Conservation (phyloP, 1,284 basidiomycete genomes). For the Tilletia caries region DNA sequence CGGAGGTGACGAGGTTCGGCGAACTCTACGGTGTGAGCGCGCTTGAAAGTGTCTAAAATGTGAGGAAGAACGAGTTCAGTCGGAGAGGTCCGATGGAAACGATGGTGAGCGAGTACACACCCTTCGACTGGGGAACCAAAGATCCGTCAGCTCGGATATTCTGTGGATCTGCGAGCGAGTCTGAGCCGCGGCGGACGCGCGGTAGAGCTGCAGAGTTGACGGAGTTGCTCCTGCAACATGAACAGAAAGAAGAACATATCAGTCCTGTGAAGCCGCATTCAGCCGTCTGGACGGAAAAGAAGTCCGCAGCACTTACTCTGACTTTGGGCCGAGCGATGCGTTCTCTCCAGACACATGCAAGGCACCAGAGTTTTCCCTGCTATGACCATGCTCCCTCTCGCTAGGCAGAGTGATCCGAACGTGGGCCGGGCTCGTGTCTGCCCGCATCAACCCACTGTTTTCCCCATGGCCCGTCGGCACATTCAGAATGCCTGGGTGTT, state of each 20-base stretch:
- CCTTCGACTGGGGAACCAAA: no score
- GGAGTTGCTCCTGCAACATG: conserved; percentile 2
- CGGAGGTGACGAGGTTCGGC: conserved; percentile 51
- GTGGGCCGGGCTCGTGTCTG: not conserved
- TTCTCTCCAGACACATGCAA: not conserved
- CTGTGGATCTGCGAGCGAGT: not conserved
- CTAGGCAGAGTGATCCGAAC: conserved; percentile 1
- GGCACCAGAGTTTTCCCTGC: not conserved
- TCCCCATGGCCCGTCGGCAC: no score
- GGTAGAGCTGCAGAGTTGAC: conserved; percentile 7
- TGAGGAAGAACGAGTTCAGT: no score
- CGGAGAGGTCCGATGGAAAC: no score
- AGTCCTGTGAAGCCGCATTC: no score
- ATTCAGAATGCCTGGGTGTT: no score
- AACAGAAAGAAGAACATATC: no score
- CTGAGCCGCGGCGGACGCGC: conserved; percentile 2
- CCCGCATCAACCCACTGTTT: not conserved
- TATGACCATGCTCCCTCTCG: not conserved
- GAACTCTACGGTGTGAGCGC: conserved; percentile 64
- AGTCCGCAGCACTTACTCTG: no score
- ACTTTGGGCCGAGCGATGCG: no score
- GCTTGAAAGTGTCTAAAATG: conserved; percentile 55
- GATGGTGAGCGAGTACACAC: no score
- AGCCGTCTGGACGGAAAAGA: no score
- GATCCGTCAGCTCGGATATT: not conserved